Conservation (phyloP, 768 basidiomycete genomes). For the Imleria badia region DNA sequence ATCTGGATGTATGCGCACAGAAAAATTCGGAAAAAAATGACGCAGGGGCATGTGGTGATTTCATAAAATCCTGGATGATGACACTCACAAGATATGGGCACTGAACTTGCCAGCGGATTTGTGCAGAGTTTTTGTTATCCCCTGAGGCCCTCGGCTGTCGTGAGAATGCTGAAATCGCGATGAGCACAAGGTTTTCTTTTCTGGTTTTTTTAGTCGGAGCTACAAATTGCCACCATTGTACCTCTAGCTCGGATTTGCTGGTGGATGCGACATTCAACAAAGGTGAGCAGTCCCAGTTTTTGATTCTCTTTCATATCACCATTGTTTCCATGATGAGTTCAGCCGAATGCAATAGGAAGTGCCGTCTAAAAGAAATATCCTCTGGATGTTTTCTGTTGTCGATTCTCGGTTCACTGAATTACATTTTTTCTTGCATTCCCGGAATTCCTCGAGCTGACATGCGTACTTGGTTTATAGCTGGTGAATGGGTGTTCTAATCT, state of each 20-base stretch:
- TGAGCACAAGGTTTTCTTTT: slow-evolving; percentile 26
- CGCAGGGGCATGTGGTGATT: not conserved
- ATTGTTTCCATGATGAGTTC: slow-evolving; percentile 25
- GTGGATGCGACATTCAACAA: not conserved
- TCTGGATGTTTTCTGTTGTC: slow-evolving; percentile 30
- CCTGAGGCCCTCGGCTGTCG: slow-evolving; percentile 37
- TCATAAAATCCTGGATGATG: slow-evolving; percentile 11
- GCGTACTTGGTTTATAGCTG: slow-evolving; percentile 1
- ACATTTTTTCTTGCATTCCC: not conserved
- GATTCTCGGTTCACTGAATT: slow-evolving; percentile 36
- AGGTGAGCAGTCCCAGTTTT: slow-evolving; percentile 19
- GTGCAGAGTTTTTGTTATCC: slow-evolving; percentile 34
- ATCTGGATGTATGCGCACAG: slow-evolving; percentile 14
- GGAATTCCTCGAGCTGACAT: slow-evolving; percentile 5
- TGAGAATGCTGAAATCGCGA: slow-evolving; percentile 35
- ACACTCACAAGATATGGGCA: slow-evolving; percentile 27
- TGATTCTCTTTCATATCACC: not conserved
- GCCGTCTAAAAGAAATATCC: slow-evolving; percentile 32
- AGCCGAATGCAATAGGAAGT: slow-evolving; percentile 39
- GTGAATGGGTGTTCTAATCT: not conserved
- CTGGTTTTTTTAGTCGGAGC: slow-evolving; percentile 31
- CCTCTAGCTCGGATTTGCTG: not conserved
- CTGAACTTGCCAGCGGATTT: slow-evolving; percentile 20
- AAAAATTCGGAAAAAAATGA: slow-evolving; percentile 20
- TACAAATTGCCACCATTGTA: slow-evolving; percentile 15